Percentiles rank a stretch among this genome's conserved stretches.
Evolutionary conservation across 768 basidiomycete genomes (phyloP).

Genomic region (Vararia minispora): DNA sequence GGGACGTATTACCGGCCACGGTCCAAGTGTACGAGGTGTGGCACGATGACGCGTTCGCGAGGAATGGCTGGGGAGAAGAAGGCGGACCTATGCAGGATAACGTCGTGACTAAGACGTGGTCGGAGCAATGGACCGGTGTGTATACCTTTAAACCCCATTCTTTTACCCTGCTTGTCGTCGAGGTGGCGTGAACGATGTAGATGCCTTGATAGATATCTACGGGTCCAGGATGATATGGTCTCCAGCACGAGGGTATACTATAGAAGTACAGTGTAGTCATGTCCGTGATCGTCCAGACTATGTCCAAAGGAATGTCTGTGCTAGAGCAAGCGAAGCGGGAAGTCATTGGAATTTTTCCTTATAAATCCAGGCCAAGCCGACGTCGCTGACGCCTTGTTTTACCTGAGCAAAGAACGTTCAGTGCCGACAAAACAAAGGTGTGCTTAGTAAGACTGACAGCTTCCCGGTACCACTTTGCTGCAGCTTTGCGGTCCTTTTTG

Average conservation of each 20-base stretch:
- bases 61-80: constrained; percentile 29
- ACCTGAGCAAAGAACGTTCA: constrained; percentile 24
- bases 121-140: constrained; percentile 23
- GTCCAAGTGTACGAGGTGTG: constrained; percentile 42
- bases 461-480: constrained; percentile 86
- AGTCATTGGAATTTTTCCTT: constrained; percentile 65
- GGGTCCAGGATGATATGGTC: too few relatives aligned
- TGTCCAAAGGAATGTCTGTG: too few relatives aligned
- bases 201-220: too few relatives aligned
- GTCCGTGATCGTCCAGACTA: too few relatives aligned
- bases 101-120: constrained; percentile 25
- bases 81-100: too few relatives aligned
- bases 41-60: constrained; percentile 31
- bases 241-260: too few relatives aligned
- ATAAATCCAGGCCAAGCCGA: constrained; percentile 86
- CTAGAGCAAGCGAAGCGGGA: too few relatives aligned
- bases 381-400: constrained; percentile 65
- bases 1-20: constrained; percentile 14
- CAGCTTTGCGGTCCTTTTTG: constrained; percentile 78
- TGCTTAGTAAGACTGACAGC: constrained; percentile 37
- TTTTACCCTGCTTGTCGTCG: constrained; percentile 24
- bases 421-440: not conserved
- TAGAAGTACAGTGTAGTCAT: too few relatives aligned
- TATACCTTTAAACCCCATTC: constrained; percentile 35
- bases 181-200: too few relatives aligned